A percentile compares a stretch with the other conserved stretches of the same genome.
Evolutionary conservation across 352 stramenopile genomes (phyloP).

Genomic region (Plasmopara viticola): DNA sequence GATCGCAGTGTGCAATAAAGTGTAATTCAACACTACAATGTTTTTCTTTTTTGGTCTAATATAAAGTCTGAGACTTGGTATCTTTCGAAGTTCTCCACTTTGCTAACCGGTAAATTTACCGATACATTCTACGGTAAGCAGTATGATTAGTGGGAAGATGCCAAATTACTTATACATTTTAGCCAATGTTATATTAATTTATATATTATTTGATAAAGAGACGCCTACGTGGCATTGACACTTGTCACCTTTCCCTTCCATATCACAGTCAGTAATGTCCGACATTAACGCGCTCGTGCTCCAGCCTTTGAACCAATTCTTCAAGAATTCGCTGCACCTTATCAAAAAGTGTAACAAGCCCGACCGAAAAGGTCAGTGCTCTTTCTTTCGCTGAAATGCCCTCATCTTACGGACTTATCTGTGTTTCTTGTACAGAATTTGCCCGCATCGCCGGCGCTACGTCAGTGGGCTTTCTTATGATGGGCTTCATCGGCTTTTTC

Average conservation of each 20-base stretch:
- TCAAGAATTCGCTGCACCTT: conserved; percentile 96
- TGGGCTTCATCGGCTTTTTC: conserved; percentile 99
- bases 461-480: conserved; percentile 97
- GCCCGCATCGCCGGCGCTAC: conserved; percentile 92
- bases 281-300: conserved; percentile 91
- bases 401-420: neutral
- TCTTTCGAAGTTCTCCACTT: too few relatives aligned
- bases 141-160: too few relatives aligned
- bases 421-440: conserved; percentile 80
- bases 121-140: too few relatives aligned
- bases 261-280: conserved; percentile 41
- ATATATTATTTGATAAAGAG: conserved; percentile 16
- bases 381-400: neutral
- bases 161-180: too few relatives aligned
- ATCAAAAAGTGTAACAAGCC: conserved; percentile 99
- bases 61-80: too few relatives aligned
- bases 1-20: too few relatives aligned
- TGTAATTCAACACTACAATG: too few relatives aligned
- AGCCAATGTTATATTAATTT: neutral
- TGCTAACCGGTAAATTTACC: too few relatives aligned
- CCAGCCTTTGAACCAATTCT: conserved; percentile 94
- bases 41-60: too few relatives aligned
- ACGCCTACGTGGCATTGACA: conserved; percentile 12
- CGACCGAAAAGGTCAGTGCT: conserved; percentile 91
- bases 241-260: conserved; percentile 7